These are phyloP conservation scores for Microcyclosporella mali DNA, from an alignment of 2,329 filamentous ascomycete species.

Conservation along the genomic window DNA sequence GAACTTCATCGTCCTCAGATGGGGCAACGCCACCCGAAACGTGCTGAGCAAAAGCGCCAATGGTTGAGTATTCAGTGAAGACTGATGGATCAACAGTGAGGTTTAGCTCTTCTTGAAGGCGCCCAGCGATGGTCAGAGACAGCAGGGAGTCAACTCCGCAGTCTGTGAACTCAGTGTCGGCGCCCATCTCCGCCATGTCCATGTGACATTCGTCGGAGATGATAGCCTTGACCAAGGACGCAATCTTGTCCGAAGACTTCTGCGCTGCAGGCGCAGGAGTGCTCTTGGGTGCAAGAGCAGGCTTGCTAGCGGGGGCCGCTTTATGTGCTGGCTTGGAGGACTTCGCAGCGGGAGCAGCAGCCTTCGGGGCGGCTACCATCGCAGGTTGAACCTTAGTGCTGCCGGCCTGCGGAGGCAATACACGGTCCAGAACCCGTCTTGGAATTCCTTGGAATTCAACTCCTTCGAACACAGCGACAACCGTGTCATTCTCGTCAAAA, in stretches of 20 bases:
- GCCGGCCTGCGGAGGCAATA: neutral
- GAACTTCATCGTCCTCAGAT: neutral
- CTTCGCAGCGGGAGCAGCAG: neutral
- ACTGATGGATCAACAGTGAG: conserved; percentile 10
- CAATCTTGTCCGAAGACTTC: too few species aligned
- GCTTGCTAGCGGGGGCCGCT: too few species aligned
- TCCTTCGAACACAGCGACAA: conserved; percentile 18
- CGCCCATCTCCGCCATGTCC: conserved; percentile 12
- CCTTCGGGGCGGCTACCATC: neutral
- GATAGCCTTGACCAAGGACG: conserved; percentile 5
- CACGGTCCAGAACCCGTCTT: conserved; percentile 31
- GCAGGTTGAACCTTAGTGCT: neutral
- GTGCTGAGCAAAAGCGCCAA: neutral
- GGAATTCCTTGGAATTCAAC: conserved; percentile 59
- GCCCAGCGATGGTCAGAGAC: conserved; percentile 4
- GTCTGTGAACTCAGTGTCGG: conserved; percentile 15
- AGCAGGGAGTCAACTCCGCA: conserved; percentile 26
- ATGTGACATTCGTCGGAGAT: conserved; percentile 14
- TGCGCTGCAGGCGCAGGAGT: too few species aligned
- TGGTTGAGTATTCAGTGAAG: neutral
- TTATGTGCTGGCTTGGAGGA: neutral
- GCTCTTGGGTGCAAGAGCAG: too few species aligned
- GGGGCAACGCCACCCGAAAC: neutral
- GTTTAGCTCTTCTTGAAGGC: conserved; percentile 14
- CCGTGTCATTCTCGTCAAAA: conserved; percentile 11